phyloP scores from a whole-genome alignment of 805 yeast genomes.

The Naumovozyma castellii region DNA sequence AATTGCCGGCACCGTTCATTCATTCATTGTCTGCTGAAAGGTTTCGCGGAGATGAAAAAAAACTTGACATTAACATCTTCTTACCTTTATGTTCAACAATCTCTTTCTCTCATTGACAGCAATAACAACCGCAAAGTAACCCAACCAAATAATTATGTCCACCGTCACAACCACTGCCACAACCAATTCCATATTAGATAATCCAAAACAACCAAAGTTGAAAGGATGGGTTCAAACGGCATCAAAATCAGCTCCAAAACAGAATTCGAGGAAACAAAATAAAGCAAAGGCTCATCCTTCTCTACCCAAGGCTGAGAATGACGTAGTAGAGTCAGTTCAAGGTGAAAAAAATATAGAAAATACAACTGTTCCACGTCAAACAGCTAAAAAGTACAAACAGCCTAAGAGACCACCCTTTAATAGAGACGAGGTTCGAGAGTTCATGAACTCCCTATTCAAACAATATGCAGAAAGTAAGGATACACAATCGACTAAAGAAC shows the following conservation, averaged over 20 bases:
- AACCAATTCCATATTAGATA: neutral
- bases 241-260: slow-evolving; percentile 19
- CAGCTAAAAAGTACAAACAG: slow-evolving; percentile 2
- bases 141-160: too few species aligned
- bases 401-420: slow-evolving; percentile 16
- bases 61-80: too few species aligned
- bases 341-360: neutral
- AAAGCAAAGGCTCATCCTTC: neutral
- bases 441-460: slow-evolving; percentile 14
- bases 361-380: too few species aligned
- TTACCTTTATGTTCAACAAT: neutral
- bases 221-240: slow-evolving; percentile 30
- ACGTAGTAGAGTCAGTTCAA: neutral
- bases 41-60: too few species aligned
- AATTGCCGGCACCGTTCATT: too few species aligned
- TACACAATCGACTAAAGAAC: slow-evolving; percentile 7
- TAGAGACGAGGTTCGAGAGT: slow-evolving; percentile 19
- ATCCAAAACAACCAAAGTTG: slow-evolving; percentile 12
- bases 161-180: slow-evolving; percentile 4
- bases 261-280: slow-evolving; percentile 1
- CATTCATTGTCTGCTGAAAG: too few species aligned
- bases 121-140: slow-evolving; percentile 9
- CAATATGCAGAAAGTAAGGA: slow-evolving; percentile 4
- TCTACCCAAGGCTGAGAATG: neutral
- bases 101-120: too few species aligned